These are phyloP conservation scores for Umbelopsis isabellina DNA, from an alignment of 192 early-diverging fungal species.

Conservation along the genomic window DNA sequence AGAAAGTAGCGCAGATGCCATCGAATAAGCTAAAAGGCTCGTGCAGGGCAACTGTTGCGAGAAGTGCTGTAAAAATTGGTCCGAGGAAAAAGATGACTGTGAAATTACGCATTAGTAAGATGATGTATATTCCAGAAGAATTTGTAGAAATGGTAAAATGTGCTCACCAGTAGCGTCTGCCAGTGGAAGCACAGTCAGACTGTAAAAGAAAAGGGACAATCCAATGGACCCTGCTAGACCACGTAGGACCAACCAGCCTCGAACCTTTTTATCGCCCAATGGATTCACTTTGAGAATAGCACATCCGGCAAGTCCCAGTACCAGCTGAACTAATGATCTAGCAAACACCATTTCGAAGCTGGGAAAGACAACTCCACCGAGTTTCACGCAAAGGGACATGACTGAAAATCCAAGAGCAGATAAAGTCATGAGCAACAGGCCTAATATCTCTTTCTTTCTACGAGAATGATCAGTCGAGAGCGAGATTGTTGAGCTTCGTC, in stretches of 20 bases:
- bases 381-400: slow-evolving; percentile 76
- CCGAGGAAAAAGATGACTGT: slow-evolving; percentile 73
- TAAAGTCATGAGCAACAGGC: slow-evolving; percentile 61
- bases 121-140: background rate
- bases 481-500: slow-evolving; percentile 1
- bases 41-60: slow-evolving; percentile 61
- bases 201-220: slow-evolving; percentile 73
- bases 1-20: slow-evolving; percentile 50
- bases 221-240: slow-evolving; percentile 69
- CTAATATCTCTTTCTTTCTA: slow-evolving; percentile 44
- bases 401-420: slow-evolving; percentile 73
- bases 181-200: slow-evolving; percentile 66
- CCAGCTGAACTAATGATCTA: slow-evolving; percentile 68
- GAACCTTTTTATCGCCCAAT: slow-evolving; percentile 52
- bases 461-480: slow-evolving; percentile 8
- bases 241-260: slow-evolving; percentile 63
- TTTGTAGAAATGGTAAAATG: background rate
- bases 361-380: slow-evolving; percentile 59
- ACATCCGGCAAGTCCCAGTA: slow-evolving; percentile 61
- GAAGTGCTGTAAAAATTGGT: slow-evolving; percentile 75
- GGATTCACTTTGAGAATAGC: slow-evolving; percentile 52
- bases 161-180: slow-evolving; percentile 67
- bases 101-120: background rate
- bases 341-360: slow-evolving; percentile 75
- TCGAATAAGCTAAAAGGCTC: slow-evolving; percentile 70